phyloP scores from a whole-genome alignment of 768 basidiomycete species.

The Mycena belliarum region DNA sequence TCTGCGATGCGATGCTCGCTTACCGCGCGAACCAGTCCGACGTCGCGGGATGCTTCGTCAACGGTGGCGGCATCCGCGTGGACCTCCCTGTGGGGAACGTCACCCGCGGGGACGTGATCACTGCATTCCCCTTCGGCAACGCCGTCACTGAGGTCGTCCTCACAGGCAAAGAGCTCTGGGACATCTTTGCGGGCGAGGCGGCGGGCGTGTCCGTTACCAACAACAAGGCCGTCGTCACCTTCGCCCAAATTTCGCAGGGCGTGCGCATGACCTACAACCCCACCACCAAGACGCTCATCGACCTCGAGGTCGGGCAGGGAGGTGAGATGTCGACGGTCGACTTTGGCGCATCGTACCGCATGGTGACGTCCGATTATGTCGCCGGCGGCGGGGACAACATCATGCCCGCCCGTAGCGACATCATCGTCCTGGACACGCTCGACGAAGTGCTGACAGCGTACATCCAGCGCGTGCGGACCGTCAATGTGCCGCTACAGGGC shows the following conservation, averaged over 20 bases:
- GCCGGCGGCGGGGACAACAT: conserved; percentile 39
- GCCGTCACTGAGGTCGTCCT: conserved; percentile 40
- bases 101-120: conserved; percentile 40
- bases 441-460: conserved; percentile 36
- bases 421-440: conserved; percentile 32
- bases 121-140: conserved; percentile 47
- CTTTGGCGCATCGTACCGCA: conserved; percentile 28
- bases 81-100: conserved; percentile 42
- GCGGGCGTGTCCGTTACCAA: conserved; percentile 31
- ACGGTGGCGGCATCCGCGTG: conserved; percentile 44
- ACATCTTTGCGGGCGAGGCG: conserved; percentile 42
- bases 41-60: conserved; percentile 39
- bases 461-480: conserved; percentile 23
- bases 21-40: conserved; percentile 30
- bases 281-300: conserved; percentile 31
- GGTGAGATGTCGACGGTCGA: conserved; percentile 27
- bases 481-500: conserved; percentile 22
- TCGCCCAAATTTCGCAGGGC: conserved; percentile 42
- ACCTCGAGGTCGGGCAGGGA: conserved; percentile 27
- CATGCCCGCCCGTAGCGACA: conserved; percentile 30
- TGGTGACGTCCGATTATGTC: conserved; percentile 36
- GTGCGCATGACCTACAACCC: conserved; percentile 37
- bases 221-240: conserved; percentile 36
- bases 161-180: conserved; percentile 43
- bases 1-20: conserved; percentile 43